Evolutionary conservation across 768 basidiomycete genomes (phyloP).

Genomic region (Leccinum variicolor): DNA sequence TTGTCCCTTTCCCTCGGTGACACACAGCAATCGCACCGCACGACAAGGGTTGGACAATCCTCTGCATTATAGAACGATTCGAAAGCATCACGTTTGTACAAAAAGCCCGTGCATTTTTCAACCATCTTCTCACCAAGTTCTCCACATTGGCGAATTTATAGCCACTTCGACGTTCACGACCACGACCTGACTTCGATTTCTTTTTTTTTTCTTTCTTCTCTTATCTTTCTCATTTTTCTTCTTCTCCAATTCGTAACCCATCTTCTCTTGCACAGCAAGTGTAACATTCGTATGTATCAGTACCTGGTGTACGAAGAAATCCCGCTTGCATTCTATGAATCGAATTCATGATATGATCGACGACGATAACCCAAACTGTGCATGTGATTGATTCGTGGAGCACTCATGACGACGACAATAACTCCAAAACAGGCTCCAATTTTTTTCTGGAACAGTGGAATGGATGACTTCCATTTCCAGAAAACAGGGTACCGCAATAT

Average conservation of each 20-base stretch:
- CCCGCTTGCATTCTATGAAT: constrained; percentile 21
- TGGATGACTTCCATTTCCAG: not conserved
- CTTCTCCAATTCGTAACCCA: not conserved
- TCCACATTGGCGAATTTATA: constrained; percentile 14
- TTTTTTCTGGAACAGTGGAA: constrained; percentile 12
- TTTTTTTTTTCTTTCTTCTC: constrained; percentile 6
- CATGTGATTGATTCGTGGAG: constrained; percentile 3
- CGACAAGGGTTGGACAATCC: constrained; percentile 1
- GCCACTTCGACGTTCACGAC: constrained; percentile 27
- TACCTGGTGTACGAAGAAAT: constrained; percentile 32
- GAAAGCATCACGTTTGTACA: constrained; percentile 22
- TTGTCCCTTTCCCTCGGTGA: not conserved
- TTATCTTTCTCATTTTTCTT: not conserved
- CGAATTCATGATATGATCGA: not conserved
- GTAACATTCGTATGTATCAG: constrained; percentile 27
- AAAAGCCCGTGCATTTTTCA: constrained; percentile 11
- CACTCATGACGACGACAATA: not conserved
- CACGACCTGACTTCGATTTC: constrained; percentile 3
- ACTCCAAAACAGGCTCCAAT: not conserved
- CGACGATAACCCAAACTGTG: constrained; percentile 4
- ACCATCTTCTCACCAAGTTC: constrained; percentile 1
- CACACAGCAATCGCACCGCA: constrained; percentile 2
- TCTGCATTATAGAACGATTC: constrained; percentile 17
- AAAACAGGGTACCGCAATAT: not conserved
- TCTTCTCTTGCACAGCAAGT: constrained; percentile 8